These are phyloP conservation scores for Calonectria pseudoreteaudii DNA, from an alignment of 2,329 filamentous ascomycete species.

Conservation along the genomic window DNA sequence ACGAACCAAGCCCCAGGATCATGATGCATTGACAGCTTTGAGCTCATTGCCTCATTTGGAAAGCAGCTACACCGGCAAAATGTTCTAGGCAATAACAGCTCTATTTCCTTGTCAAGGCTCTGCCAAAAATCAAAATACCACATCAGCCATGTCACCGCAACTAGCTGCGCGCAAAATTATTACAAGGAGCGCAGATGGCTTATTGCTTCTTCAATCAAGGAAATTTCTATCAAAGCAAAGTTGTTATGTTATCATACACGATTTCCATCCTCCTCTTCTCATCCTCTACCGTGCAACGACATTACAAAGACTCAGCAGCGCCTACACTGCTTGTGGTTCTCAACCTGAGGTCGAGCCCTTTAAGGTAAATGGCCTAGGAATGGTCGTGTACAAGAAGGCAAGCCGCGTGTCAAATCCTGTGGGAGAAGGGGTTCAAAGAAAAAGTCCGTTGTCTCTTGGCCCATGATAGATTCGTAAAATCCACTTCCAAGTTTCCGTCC, in stretches of 20 bases:
- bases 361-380: neutral
- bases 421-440: conserved; percentile 23
- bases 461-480: conserved; percentile 43
- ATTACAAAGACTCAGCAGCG: conserved; percentile 16
- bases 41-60: conserved; percentile 30
- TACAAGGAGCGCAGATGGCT: neutral
- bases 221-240: conserved; percentile 20
- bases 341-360: neutral
- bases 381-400: neutral
- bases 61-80: conserved; percentile 8
- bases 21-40: conserved; percentile 10
- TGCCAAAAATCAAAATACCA: neutral
- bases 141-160: neutral
- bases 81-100: neutral
- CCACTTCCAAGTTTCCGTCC: conserved; percentile 39
- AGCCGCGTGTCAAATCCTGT: conserved; percentile 18
- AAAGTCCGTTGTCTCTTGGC: conserved; percentile 42
- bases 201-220: conserved; percentile 7
- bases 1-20: conserved; percentile 13
- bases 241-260: conserved; percentile 28
- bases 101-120: neutral
- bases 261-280: conserved; percentile 5
- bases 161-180: neutral
- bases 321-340: neutral
- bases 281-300: neutral